phyloP scores from a whole-genome alignment of 371 early-diverging fungal species.

The Batrachochytrium dendrobatidis region DNA sequence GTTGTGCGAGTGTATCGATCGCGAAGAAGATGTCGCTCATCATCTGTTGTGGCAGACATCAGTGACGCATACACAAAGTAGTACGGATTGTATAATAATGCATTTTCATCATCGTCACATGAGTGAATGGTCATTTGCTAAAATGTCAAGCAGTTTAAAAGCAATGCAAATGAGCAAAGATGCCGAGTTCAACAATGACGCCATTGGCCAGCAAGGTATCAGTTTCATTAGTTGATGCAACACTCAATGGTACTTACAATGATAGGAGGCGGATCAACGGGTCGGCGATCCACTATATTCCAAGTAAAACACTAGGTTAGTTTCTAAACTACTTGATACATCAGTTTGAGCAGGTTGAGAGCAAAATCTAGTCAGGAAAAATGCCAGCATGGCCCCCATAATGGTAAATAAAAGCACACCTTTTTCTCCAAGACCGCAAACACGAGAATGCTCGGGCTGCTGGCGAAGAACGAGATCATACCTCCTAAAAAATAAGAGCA shows the following conservation, averaged over 20 bases:
- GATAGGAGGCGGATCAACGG: conserved; percentile 92
- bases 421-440: conserved; percentile 89
- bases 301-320: neutral
- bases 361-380: neutral
- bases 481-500: conserved; percentile 16
- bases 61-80: conserved; percentile 79
- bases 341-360: neutral
- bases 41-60: conserved; percentile 56
- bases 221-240: too few relatives aligned
- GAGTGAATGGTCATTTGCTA: conserved; percentile 21
- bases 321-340: neutral
- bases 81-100: conserved; percentile 75
- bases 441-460: conserved; percentile 88
- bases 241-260: conserved; percentile 35
- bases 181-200: neutral
- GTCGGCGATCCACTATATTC: conserved; percentile 74
- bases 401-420: conserved; percentile 18
- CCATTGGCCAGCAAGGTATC: neutral
- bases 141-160: too few relatives aligned
- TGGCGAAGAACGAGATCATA: conserved; percentile 72
- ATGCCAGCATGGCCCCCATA: conserved; percentile 3
- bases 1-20: conserved; percentile 69
- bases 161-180: neutral
- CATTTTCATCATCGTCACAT: conserved; percentile 13
- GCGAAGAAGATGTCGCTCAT: conserved; percentile 61